Evolutionary conservation across 2,329 filamentous ascomycete genomes (phyloP).

Genomic region (Meredithiella fracta): DNA sequence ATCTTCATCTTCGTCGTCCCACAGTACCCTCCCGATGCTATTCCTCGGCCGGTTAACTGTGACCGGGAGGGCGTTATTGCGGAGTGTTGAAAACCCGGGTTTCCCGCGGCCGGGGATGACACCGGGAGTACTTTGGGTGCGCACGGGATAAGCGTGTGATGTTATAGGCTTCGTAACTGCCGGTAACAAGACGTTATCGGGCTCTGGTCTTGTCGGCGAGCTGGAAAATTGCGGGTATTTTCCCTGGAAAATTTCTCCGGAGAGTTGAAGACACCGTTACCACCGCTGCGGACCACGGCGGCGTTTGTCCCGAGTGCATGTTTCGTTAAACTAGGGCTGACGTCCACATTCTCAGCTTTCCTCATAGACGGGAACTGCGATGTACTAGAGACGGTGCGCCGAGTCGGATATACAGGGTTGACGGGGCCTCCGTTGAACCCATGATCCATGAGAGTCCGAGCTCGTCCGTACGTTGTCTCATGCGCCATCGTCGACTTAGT

Average conservation of each 20-base stretch:
- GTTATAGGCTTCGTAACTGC: too few species aligned
- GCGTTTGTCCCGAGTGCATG: constrained; percentile 27
- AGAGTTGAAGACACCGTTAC: neutral
- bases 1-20: constrained; percentile 19
- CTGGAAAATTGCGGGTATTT: constrained; percentile 44
- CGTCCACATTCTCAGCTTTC: constrained; percentile 14
- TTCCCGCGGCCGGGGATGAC: neutral
- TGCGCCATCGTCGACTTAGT: constrained; percentile 17
- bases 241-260: constrained; percentile 16
- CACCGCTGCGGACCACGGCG: constrained; percentile 13
- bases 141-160: neutral
- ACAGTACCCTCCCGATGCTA: constrained; percentile 15
- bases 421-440: neutral
- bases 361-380: too few species aligned
- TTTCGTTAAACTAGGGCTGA: constrained; percentile 19
- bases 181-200: neutral
- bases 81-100: neutral
- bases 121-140: neutral
- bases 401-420: neutral
- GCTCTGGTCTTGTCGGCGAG: constrained; percentile 29
- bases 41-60: constrained; percentile 3
- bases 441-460: neutral
- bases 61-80: neutral
- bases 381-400: neutral
- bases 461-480: constrained; percentile 1